Base-by-base conservation (phyloP, 345 rosid genomes). In the Brassica cretica region DNA sequence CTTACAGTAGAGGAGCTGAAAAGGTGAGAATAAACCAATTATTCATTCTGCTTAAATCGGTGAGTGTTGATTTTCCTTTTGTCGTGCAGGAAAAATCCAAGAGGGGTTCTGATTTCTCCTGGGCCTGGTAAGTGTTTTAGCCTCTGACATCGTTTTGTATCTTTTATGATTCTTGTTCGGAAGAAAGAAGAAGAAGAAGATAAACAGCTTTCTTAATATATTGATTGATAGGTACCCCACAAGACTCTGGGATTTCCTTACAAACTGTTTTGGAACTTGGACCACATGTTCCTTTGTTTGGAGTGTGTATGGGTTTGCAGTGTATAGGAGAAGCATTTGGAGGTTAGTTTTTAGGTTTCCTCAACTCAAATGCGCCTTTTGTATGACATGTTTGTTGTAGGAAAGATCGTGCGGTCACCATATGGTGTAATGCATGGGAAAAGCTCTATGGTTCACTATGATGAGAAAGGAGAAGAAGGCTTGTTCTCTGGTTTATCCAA, bases 271-370 rank as follows among this genome's bases (percentile, higher is more conserved):
- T 93, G 83, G 96, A 95, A 75, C 91, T 93, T 41, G 98, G 99
- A 71, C 96, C 96, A 7, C 65, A 9, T 21, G 93, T 89, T 51
- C 99, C 99, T 71, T 12, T 93, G 30, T 90, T 95, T 82, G 99
- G 99, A 24, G 98, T 95, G 6, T 91, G 97, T 81, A 91, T 89
- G 98, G 98, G 97, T 18, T 83, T 93, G 86, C 98, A 93, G 78
- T 95, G 46, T 9, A 39, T 39, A 41, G 49, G 49, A 10, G 49
- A 41, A 41, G 49, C 49, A 10, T 41, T 41, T 84, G 98, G 99
- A 83, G 99, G 99, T 90, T 46, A 78, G 84, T 72, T 29, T 35
- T 33, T 37, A 2, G 6, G 41, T 37, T 37, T 37, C 41, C 10
- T 62, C 14, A 68, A 51, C 15, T 35, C 41, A 15, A 10, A 64